Base-by-base conservation (phyloP, 768 basidiomycete genomes). In the Suillus sp. region DNA sequence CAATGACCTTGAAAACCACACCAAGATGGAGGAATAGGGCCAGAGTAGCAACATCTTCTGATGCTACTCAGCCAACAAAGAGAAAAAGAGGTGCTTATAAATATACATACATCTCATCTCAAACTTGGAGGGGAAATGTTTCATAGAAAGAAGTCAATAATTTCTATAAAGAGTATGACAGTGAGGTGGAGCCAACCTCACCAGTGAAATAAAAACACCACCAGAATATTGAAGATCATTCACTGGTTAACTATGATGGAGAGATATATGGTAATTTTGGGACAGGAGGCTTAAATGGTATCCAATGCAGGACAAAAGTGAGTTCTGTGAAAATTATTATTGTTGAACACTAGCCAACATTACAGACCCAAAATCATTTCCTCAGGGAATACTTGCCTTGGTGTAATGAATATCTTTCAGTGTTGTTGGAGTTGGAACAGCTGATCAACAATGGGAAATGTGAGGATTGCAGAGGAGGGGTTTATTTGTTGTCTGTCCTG, bases 401-500 rank as follows among this genome's bases (percentile, higher is more conserved):
- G n/a, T n/a, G 18, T 1, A 1, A 16, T 35, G 35, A 37, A 20
- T 62, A 62, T 40, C 40, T 62, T 22, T 30, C 53, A 16, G 55
- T 38, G 20, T 40, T 62, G 1, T 43, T 62, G 30, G 50, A 43
- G 30, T 56, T 13, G 14, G 62, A 62, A 35, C 25, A 47, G 25
- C 35, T 35, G 22, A 14, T 51, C 20, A 34, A 38, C 5, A 11
- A 38, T 27, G 37, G 35, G 22, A 18, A 35, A 22, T 61, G 60
- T n/a, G 6, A 37, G 18, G 20, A 22, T 32, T 58, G 55, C 11
- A 38, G 32, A 22, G 32, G 20, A 30, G 16, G 20, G 62, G 2
- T 20, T 32, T 3, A 56, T 62, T 18, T 11, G 10, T 10, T 62
- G 62, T 45, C n/a, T 56, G 45, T 56, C 62, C 9, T 62, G 62